These are phyloP conservation scores for Clonostachys chloroleuca DNA, from an alignment of 2,329 filamentous ascomycete genomes.

Conservation along the genomic window DNA sequence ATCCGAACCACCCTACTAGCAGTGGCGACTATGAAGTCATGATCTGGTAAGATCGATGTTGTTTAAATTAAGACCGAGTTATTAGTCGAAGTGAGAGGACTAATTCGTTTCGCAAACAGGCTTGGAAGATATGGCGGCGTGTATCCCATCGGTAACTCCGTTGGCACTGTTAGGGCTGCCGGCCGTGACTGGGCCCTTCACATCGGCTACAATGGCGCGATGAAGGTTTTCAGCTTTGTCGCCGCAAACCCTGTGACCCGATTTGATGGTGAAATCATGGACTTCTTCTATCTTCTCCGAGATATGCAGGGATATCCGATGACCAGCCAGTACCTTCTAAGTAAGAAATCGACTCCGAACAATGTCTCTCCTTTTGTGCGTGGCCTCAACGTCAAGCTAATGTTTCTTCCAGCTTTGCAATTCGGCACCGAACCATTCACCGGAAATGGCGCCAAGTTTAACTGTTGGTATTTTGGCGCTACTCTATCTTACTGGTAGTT, in stretches of 20 bases:
- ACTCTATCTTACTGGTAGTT: no score
- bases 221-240: not conserved
- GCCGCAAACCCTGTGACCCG: constrained; percentile 18
- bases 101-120: constrained; percentile 1
- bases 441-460: constrained; percentile 17
- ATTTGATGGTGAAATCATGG: constrained; percentile 51
- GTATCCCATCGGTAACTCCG: constrained; percentile 19
- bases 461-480: no score
- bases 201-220: constrained; percentile 12
- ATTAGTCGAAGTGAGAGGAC: not conserved
- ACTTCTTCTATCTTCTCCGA: constrained; percentile 48
- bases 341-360: constrained; percentile 5
- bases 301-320: constrained; percentile 34
- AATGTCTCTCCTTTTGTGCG: no score
- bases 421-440: constrained; percentile 52
- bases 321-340: constrained; percentile 43
- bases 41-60: constrained; percentile 37
- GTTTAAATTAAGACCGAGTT: not conserved
- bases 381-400: no score
- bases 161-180: constrained; percentile 35
- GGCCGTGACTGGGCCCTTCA: constrained; percentile 31
- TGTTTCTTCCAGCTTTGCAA: constrained; percentile 9
- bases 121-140: constrained; percentile 9
- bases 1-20: constrained; percentile 26
- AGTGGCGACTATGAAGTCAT: constrained; percentile 54